A percentile compares a stretch with the other conserved stretches of the same genome.
phyloP scores from a whole-genome alignment of 495 filamentous ascomycete genomes.

The Astrothelium macrocarpum region DNA sequence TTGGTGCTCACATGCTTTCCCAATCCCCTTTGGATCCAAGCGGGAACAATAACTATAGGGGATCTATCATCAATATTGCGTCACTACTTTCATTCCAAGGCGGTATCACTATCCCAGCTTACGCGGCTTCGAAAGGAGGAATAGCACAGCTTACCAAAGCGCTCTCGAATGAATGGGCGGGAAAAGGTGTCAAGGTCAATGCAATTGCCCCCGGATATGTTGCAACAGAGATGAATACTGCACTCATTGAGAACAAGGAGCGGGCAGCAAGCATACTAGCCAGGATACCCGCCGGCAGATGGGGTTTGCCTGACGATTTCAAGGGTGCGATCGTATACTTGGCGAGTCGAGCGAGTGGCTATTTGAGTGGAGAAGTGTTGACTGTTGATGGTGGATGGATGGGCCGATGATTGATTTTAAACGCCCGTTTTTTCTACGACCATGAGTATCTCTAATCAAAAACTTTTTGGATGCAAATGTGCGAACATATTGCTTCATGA shows the following conservation, averaged over 20 bases:
- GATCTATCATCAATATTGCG: conserved; percentile 79
- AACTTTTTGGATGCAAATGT: too few species aligned
- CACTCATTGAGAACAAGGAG: conserved; percentile 61
- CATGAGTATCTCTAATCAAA: too few species aligned
- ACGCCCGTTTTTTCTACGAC: too few species aligned
- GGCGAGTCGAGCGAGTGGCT: conserved; percentile 62
- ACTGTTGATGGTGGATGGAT: conserved; percentile 93
- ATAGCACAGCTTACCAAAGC: conserved; percentile 82
- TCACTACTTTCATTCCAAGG: conserved; percentile 84
- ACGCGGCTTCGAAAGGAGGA: conserved; percentile 81
- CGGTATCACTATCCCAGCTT: conserved; percentile 82
- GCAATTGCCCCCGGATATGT: conserved; percentile 58
- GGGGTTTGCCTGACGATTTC: conserved; percentile 84
- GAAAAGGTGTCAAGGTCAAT: conserved; percentile 51
- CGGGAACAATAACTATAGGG: conserved; percentile 41
- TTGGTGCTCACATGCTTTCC: conserved; percentile 72
- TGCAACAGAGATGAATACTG: conserved; percentile 85
- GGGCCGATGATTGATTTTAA: conserved; percentile 66
- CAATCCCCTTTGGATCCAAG: conserved; percentile 41
- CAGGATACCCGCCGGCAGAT: conserved; percentile 76
- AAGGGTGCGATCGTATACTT: conserved; percentile 75
- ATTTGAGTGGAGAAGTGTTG: conserved; percentile 72
- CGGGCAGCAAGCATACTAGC: conserved; percentile 65
- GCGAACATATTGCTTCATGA: too few species aligned
- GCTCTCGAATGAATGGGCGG: conserved; percentile 78